Conservation (phyloP, 352 stramenopile species). For the Thalassiosira mediterranea region DNA sequence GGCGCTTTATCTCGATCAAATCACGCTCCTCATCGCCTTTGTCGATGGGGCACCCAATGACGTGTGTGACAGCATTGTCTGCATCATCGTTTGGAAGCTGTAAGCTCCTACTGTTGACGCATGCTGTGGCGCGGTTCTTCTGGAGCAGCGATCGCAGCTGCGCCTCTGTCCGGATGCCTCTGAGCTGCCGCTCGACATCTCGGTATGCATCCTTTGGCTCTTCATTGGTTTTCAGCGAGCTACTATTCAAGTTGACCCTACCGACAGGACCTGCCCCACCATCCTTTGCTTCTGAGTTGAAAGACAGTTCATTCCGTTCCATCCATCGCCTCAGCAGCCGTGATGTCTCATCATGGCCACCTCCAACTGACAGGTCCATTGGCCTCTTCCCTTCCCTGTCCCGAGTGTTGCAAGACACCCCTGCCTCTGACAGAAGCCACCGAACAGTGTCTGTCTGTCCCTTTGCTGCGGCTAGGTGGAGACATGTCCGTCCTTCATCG, state of each 20-base stretch:
- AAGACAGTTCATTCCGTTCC: neutral
- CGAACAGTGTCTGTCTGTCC: conserved; percentile 53
- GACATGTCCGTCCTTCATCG: conserved; percentile 37
- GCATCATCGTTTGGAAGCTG: neutral
- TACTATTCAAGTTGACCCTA: neutral
- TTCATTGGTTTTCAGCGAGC: neutral
- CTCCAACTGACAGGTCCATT: conserved; percentile 30
- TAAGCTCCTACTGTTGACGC: too few relatives aligned
- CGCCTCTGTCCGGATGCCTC: conserved; percentile 33
- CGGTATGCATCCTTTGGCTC: conserved; percentile 37
- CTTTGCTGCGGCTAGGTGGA: conserved; percentile 62
- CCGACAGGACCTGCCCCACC: neutral
- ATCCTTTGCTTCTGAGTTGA: neutral
- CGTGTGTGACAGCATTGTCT: conserved; percentile 25
- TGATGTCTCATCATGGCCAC: conserved; percentile 14
- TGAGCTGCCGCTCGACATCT: conserved; percentile 38
- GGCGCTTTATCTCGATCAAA: neutral
- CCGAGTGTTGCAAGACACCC: conserved; percentile 10
- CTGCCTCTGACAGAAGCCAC: conserved; percentile 70
- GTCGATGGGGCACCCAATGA: conserved; percentile 41
- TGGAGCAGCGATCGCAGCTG: conserved; percentile 33
- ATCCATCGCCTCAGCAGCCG: conserved; percentile 9
- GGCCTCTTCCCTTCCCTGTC: conserved; percentile 39
- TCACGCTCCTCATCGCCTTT: conserved; percentile 33
- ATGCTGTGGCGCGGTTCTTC: conserved; percentile 31